Base-by-base conservation (phyloP, 2,329 filamentous ascomycete genomes). In the Fusarium sp. region DNA sequence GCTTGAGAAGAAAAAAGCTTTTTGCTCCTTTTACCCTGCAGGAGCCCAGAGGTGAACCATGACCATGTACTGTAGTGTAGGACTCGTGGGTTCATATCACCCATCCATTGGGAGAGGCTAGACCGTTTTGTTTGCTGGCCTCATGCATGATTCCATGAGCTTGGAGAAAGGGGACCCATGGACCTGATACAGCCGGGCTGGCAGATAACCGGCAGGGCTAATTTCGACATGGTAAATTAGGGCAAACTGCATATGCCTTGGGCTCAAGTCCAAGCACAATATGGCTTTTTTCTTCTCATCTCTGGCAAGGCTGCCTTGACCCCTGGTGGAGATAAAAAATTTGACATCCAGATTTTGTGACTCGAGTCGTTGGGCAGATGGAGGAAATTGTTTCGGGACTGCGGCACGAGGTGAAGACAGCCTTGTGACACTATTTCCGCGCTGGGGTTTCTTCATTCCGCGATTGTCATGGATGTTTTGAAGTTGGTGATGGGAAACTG, bases 181-280 rank as follows among this genome's bases (percentile, higher is more conserved):
- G 34, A 65, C 55, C 40, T 68, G 65, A 68, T n/a, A 68, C 65
- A 58, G 9, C 33, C 44, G 56, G 42, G 23, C 50, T 23, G 42
- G 42, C 42, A 58, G 31, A 36, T 54, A 34, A 54, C 33, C 29
- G 18, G 49, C 51, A 34, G n/a, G 50, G 33, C 23, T 31, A 38
- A 34, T 59, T 29, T 51, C 40, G 13, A 51, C 7, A 20, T 29
- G 31, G 20, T 50, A n/a, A 25, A 23, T 44, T 33, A 36, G 42
- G 42, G 56, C 44, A 40, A 59, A 53, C 16, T 53, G 25, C 33
- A 23, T 53, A 53, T 59, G 16, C 23, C 14, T 29, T 53, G 8
- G 44, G 46, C 18, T 6, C n/a, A 54, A 44, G 62, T 44, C 55
- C 61, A 65, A 69, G 18, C 49, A 59, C 61, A 11, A 25, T 29